Conservation (phyloP, 1,139 yeast genomes). For the Kluyveromyces sp. region DNA sequence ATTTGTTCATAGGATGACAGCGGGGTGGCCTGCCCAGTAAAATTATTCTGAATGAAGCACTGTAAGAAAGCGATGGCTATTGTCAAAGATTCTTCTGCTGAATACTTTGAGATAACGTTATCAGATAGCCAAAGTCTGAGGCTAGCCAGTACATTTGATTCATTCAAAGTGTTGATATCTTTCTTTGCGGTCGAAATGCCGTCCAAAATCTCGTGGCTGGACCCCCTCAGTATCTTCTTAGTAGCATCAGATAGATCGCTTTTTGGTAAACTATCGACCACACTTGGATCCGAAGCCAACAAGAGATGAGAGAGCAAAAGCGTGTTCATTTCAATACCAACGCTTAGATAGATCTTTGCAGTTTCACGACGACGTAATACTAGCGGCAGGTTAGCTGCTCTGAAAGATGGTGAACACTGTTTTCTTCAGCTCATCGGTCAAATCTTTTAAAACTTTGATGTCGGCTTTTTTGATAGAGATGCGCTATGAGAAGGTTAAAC, state of each 20-base stretch:
- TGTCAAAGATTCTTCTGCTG: slow-evolving; percentile 16
- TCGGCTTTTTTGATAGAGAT: background rate
- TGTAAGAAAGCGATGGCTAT: slow-evolving; percentile 57
- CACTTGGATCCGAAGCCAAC: slow-evolving; percentile 16
- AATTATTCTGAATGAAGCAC: slow-evolving; percentile 66
- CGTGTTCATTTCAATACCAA: slow-evolving; percentile 14
- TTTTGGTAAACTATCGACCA: slow-evolving; percentile 10
- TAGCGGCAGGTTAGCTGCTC: too few species aligned
- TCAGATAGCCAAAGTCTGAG: slow-evolving; percentile 6
- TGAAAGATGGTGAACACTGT: background rate
- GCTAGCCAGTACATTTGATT: slow-evolving; percentile 4
- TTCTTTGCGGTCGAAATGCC: slow-evolving; percentile 8
- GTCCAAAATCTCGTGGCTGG: slow-evolving; percentile 18
- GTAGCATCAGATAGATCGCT: slow-evolving; percentile 9
- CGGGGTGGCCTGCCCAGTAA: slow-evolving; percentile 70
- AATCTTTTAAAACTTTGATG: background rate
- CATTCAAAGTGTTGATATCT: slow-evolving; percentile 1
- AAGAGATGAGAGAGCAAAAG: slow-evolving; percentile 22
- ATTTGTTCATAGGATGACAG: slow-evolving; percentile 32
- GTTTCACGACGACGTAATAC: background rate
- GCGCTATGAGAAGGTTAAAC: too few species aligned
- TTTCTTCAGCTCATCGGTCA: slow-evolving; percentile 1
- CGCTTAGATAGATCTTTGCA: background rate
- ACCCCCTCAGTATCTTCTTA: slow-evolving; percentile 21
- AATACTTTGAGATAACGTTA: slow-evolving; percentile 6